phyloP scores from a whole-genome alignment of 2,329 filamentous ascomycete genomes.

The Cladosporium sp. region DNA sequence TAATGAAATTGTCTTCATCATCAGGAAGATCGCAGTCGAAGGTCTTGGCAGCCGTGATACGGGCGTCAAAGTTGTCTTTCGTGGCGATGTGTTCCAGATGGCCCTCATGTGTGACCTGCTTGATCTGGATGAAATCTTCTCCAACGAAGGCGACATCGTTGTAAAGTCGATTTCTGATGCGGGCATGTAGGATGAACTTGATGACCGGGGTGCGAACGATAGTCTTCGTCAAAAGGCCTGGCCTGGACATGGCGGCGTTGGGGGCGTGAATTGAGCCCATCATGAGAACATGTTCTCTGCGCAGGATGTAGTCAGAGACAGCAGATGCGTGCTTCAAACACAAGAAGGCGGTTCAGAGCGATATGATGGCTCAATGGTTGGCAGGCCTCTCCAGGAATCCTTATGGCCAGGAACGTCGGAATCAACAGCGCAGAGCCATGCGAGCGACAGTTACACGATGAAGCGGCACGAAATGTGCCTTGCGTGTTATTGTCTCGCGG shows the following conservation, averaged over 20 bases:
- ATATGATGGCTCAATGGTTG: neutral
- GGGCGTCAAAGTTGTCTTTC: conserved; percentile 72
- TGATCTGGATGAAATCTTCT: conserved; percentile 75
- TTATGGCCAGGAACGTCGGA: neutral
- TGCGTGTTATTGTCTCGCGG: neutral
- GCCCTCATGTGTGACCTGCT: conserved; percentile 58
- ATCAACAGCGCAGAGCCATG: neutral
- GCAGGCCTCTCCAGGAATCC: neutral
- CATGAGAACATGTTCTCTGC: conserved; percentile 1
- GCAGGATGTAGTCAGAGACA: neutral
- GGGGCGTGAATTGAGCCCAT: conserved; percentile 9
- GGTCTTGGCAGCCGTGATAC: conserved; percentile 74
- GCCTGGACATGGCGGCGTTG: neutral
- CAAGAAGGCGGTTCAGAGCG: no score
- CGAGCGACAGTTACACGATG: neutral
- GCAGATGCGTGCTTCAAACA: neutral
- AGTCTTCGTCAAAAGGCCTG: conserved; percentile 73
- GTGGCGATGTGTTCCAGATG: conserved; percentile 71
- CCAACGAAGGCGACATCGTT: conserved; percentile 88
- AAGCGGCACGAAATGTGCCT: neutral
- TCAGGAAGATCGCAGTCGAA: conserved; percentile 46
- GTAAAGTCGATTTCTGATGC: conserved; percentile 62
- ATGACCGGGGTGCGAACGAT: conserved; percentile 70
- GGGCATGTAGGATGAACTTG: conserved; percentile 74
- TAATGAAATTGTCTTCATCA: conserved; percentile 24